These are phyloP conservation scores for Inga leiocalycina DNA, from an alignment of 306 rosid species.

Conservation along the genomic window DNA sequence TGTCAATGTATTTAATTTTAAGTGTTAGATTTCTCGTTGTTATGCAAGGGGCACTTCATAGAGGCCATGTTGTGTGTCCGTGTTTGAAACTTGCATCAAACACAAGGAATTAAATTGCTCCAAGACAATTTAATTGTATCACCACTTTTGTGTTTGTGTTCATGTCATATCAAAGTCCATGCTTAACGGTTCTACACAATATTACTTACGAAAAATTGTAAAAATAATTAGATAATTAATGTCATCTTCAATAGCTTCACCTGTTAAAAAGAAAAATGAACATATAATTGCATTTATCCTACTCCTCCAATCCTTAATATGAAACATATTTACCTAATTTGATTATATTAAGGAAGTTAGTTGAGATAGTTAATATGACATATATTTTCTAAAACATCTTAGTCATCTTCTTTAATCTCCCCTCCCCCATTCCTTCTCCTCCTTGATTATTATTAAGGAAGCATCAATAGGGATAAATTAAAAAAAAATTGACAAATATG, in stretches of 20 bases:
- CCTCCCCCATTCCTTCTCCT: no score
- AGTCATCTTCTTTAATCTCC: no score
- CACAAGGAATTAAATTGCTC: not conserved
- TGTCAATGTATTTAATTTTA: not conserved
- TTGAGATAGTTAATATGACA: no score
- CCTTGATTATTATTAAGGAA: no score
- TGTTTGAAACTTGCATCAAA: not conserved
- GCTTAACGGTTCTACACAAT: not conserved
- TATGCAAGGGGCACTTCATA: not conserved
- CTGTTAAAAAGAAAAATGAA: conserved; percentile 1
- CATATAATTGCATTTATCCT: not conserved
- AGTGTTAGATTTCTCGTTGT: not conserved
- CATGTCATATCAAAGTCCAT: not conserved
- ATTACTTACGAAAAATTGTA: not conserved
- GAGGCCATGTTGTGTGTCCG: not conserved
- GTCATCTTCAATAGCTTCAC: conserved; percentile 2
- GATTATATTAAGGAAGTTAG: no score
- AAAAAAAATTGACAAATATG: no score
- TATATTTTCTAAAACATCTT: no score
- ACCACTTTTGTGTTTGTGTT: not conserved
- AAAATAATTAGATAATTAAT: not conserved
- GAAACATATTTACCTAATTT: no score
- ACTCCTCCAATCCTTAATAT: no score
- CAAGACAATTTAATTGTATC: not conserved
- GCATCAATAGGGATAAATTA: no score